These are phyloP conservation scores for Nemania abortiva DNA, from an alignment of 2,329 filamentous ascomycete genomes.

Conservation along the genomic window DNA sequence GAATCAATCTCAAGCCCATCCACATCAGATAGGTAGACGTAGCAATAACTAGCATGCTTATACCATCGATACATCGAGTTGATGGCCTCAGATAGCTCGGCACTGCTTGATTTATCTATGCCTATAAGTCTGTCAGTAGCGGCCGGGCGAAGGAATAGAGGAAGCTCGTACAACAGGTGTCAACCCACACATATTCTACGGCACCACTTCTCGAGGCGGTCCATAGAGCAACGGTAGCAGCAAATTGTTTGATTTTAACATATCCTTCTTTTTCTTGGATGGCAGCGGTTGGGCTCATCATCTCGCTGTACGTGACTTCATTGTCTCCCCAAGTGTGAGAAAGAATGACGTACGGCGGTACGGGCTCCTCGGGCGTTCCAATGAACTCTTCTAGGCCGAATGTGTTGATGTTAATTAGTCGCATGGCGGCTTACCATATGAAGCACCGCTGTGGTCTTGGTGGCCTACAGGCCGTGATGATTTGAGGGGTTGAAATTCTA, in stretches of 20 bases:
- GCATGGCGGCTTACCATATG: not conserved
- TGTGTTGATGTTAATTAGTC: conserved; percentile 6
- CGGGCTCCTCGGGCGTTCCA: not conserved
- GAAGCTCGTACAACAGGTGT: conserved; percentile 12
- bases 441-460: not conserved
- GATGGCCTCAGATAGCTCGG: conserved; percentile 1
- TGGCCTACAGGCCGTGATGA: not conserved
- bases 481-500: not conserved
- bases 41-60: conserved; percentile 18
- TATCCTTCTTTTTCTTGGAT: not conserved
- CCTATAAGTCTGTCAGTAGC: not conserved
- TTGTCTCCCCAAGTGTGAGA: conserved; percentile 17
- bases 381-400: not conserved
- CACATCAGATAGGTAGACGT: conserved; percentile 11
- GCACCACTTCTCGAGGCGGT: not conserved
- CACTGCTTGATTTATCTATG: conserved; percentile 12
- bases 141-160: not conserved
- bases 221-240: not conserved
- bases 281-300: not conserved
- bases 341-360: conserved; percentile 13
- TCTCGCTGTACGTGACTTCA: conserved; percentile 18
- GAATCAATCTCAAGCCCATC: not conserved
- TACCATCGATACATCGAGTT: conserved; percentile 19
- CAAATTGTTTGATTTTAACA: not conserved
- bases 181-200: conserved; percentile 11